Conservation (phyloP, 805 yeast species). For the Torulaspora microellipsoides region DNA sequence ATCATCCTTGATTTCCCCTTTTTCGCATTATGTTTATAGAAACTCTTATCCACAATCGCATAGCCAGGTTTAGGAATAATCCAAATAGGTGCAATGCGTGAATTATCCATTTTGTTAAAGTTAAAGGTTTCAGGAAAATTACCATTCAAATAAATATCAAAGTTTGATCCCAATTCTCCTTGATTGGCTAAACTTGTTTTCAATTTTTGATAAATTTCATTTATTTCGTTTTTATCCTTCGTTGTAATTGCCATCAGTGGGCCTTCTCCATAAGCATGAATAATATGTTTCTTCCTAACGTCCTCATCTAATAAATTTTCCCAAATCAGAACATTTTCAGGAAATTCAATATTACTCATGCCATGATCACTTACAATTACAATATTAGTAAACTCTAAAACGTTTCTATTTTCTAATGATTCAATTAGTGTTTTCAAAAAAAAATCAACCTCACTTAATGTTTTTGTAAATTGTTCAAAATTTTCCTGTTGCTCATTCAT, state of each 20-base stretch:
- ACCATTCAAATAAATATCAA: constrained; percentile 47
- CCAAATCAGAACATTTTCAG: constrained; percentile 53
- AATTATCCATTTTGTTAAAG: constrained; percentile 37
- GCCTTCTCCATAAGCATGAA: constrained; percentile 18
- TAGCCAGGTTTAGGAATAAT: constrained; percentile 80
- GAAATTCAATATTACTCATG: constrained; percentile 75
- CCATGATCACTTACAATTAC: constrained; percentile 88
- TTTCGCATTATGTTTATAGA: constrained; percentile 34
- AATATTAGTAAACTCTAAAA: constrained; percentile 64
- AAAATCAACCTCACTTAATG: constrained; percentile 55
- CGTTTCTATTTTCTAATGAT: constrained; percentile 50
- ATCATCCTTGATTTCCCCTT: constrained; percentile 27
- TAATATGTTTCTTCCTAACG: constrained; percentile 9
- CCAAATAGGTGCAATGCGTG: constrained; percentile 82
- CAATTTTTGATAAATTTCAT: constrained; percentile 45
- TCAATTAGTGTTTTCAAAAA: constrained; percentile 48
- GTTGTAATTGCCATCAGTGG: constrained; percentile 16
- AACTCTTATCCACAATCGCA: constrained; percentile 58
- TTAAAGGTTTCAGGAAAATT: constrained; percentile 44
- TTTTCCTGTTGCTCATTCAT: constrained; percentile 49
- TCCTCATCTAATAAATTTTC: constrained; percentile 62
- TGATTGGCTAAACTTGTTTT: constrained; percentile 29
- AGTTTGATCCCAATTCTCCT: constrained; percentile 23
- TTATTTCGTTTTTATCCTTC: constrained; percentile 10
- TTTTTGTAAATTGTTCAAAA: constrained; percentile 4